Evolutionary conservation across 345 rosid species (phyloP).

Genomic region (Excoecaria cochinchinensis): DNA sequence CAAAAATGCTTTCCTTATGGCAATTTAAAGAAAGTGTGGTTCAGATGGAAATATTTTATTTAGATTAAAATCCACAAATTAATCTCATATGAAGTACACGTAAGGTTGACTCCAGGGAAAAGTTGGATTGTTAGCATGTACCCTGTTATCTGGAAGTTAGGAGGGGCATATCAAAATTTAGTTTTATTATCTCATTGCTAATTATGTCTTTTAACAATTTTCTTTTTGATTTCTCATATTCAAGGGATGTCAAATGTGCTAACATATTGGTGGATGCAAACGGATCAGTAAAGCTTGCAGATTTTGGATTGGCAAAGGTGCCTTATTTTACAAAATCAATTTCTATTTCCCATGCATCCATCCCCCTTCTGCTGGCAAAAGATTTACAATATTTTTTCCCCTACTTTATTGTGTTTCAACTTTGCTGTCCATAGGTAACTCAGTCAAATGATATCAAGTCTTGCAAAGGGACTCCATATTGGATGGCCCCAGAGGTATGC

Average conservation of each 20-base stretch:
- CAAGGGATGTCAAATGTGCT: conserved; percentile 47
- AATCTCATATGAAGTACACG: not conserved
- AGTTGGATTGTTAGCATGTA: not conserved
- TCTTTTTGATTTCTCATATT: not conserved
- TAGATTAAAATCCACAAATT: not conserved
- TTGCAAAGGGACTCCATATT: conserved; percentile 20
- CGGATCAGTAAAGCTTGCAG: conserved; percentile 42
- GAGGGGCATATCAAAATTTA: not conserved
- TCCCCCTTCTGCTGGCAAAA: not conserved
- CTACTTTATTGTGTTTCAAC: not conserved
- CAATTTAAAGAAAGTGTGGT: not conserved
- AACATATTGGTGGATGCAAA: conserved; percentile 35
- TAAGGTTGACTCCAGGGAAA: not conserved
- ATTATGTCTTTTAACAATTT: not conserved
- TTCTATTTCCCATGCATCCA: not conserved
- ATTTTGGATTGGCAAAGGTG: conserved; percentile 45
- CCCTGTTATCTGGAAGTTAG: too few relatives aligned
- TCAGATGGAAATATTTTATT: not conserved
- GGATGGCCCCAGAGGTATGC: conserved; percentile 35
- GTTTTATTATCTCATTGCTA: not conserved
- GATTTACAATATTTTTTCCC: not conserved
- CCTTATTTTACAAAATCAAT: not conserved
- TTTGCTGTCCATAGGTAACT: conserved; percentile 20
- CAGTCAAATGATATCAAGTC: conserved; percentile 23
- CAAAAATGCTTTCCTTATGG: not conserved